Conservation (phyloP, 208 protist species). For the Herpetomonas tarakana region DNA sequence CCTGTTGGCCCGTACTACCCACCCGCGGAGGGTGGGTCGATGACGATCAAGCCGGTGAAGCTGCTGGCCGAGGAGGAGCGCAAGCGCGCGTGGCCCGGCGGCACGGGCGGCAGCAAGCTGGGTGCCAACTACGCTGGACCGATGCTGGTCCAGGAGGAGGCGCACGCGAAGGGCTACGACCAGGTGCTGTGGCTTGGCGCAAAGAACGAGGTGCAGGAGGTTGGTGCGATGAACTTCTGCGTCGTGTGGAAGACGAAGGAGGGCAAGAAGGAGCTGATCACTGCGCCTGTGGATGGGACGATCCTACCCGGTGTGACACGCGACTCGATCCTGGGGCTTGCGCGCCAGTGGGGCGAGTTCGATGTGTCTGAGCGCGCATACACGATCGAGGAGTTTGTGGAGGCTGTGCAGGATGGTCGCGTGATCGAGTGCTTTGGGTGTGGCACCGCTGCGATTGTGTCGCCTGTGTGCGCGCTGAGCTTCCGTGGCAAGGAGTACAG, state of each 20-base stretch:
- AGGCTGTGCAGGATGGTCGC: slow-evolving; percentile 76
- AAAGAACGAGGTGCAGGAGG: slow-evolving; percentile 94
- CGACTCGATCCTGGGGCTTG: slow-evolving; percentile 93
- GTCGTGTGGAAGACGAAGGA: slow-evolving; percentile 84
- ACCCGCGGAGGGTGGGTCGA: slow-evolving; percentile 18
- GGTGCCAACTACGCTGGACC: slow-evolving; percentile 93
- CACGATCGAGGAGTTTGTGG: slow-evolving; percentile 85
- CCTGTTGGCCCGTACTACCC: slow-evolving; percentile 98
- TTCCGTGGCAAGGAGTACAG: slow-evolving; percentile 70
- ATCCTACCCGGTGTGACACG: slow-evolving; percentile 97
- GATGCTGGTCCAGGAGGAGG: slow-evolving; percentile 85
- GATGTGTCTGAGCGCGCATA: slow-evolving; percentile 82
- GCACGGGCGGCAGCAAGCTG: slow-evolving; percentile 92
- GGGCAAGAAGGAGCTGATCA: slow-evolving; percentile 90
- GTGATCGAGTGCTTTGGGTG: slow-evolving; percentile 96
- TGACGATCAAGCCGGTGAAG: slow-evolving; percentile 84
- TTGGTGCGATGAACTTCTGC: slow-evolving; percentile 98
- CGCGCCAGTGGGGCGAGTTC: slow-evolving; percentile 77
- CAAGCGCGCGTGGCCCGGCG: slow-evolving; percentile 95
- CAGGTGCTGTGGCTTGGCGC: slow-evolving; percentile 98
- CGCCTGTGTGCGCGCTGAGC: slow-evolving; percentile 85
- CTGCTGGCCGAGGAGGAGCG: slow-evolving; percentile 90
- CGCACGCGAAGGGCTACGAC: slow-evolving; percentile 87
- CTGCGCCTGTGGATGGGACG: slow-evolving; percentile 93
- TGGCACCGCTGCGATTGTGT: slow-evolving; percentile 96